phyloP scores from a whole-genome alignment of 2,329 filamentous ascomycete species.

The Exserohilum turcica region DNA sequence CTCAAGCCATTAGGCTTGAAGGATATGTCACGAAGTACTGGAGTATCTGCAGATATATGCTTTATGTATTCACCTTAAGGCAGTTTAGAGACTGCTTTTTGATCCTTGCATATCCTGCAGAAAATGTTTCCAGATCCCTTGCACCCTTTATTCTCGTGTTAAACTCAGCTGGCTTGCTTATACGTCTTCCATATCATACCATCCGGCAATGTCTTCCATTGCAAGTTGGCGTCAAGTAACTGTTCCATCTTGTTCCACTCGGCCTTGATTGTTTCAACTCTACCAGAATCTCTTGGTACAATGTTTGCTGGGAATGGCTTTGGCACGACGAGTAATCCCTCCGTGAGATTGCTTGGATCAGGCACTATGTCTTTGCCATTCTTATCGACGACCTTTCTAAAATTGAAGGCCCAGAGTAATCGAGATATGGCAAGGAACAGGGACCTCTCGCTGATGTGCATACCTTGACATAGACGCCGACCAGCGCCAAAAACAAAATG shows the following conservation, averaged over 20 bases:
- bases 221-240: conserved; percentile 21
- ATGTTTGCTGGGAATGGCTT: conserved; percentile 25
- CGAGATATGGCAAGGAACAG: conserved; percentile 41
- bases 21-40: too few species aligned
- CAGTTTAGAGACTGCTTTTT: too few species aligned
- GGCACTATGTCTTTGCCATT: conserved; percentile 15
- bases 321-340: conserved; percentile 26
- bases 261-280: conserved; percentile 9
- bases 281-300: conserved; percentile 15
- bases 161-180: background rate
- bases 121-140: too few species aligned
- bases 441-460: conserved; percentile 44
- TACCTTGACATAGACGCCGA: conserved; percentile 46
- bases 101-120: too few species aligned
- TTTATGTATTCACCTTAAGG: too few species aligned
- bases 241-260: conserved; percentile 27
- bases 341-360: conserved; percentile 20
- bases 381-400: conserved; percentile 5
- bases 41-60: too few species aligned
- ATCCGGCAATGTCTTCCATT: conserved; percentile 30
- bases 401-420: conserved; percentile 44
- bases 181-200: conserved; percentile 24
- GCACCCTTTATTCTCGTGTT: too few species aligned
- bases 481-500: conserved; percentile 49
- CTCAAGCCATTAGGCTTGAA: too few species aligned